A percentile compares a stretch with the other conserved stretches of the same genome.
Conservation (phyloP, 768 basidiomycete species). For the Mycena galopus region DNA sequence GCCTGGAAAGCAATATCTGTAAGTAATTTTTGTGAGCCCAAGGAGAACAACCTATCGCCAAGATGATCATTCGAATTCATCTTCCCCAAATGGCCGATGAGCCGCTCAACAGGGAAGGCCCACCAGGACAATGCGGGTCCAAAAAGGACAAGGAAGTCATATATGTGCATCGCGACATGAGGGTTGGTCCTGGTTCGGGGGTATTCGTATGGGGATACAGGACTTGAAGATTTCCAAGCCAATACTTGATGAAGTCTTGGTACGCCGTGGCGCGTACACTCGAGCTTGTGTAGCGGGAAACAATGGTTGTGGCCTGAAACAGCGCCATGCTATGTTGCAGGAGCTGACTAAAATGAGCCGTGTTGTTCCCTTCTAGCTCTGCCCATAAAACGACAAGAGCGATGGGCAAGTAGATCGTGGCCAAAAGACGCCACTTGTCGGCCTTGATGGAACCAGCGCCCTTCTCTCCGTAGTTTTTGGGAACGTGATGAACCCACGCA, state of each 20-base stretch:
- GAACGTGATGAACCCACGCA: no score
- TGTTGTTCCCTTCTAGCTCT: conserved; percentile 16
- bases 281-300: conserved; percentile 33
- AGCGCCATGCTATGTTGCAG: conserved; percentile 45
- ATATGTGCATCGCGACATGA: conserved; percentile 43
- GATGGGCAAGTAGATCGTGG: no score
- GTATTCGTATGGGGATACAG: conserved; percentile 41
- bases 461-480: no score
- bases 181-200: conserved; percentile 22
- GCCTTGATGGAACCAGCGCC: no score
- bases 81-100: conserved; percentile 51
- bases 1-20: no score
- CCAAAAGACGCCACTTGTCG: no score
- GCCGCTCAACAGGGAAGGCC: no score
- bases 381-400: conserved; percentile 44
- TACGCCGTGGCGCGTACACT: not conserved
- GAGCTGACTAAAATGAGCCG: conserved; percentile 10
- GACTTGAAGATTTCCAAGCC: conserved; percentile 24
- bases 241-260: no score
- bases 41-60: conserved; percentile 36
- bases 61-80: conserved; percentile 47
- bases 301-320: conserved; percentile 40
- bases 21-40: not conserved
- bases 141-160: conserved; percentile 49
- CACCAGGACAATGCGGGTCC: conserved; percentile 36